phyloP scores from a whole-genome alignment of 1,284 basidiomycete species.

The Rhodotorula sp. region DNA sequence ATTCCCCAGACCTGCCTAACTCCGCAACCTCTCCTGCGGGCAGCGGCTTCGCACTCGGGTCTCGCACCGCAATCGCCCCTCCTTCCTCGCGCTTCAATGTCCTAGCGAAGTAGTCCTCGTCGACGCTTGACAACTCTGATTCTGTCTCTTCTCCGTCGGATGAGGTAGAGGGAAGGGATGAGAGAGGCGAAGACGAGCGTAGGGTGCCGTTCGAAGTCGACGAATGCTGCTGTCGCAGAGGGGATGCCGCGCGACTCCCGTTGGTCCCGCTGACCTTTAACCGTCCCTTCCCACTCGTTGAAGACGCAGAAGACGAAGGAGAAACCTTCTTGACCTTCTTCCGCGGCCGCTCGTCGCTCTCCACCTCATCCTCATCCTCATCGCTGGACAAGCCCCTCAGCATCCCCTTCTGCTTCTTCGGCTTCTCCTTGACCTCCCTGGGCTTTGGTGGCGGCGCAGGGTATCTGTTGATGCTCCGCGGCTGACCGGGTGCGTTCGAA shows the following conservation, averaged over 20 bases:
- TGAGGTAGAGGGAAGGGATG: background rate
- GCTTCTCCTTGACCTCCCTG: background rate
- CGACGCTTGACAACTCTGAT: slow-evolving; percentile 19
- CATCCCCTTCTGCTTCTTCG: background rate
- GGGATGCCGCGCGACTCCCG: background rate
- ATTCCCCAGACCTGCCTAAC: slow-evolving; percentile 16
- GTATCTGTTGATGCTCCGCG: background rate
- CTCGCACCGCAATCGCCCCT: slow-evolving; percentile 3
- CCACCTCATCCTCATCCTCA: background rate
- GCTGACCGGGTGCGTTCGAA: background rate
- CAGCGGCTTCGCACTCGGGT: background rate
- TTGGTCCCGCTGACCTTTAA: no score
- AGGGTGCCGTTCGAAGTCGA: background rate
- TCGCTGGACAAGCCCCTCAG: background rate
- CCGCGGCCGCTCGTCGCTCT: background rate
- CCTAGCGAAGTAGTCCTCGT: slow-evolving; percentile 24
- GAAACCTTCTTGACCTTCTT: background rate
- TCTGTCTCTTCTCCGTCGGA: slow-evolving; percentile 6
- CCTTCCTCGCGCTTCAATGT: slow-evolving; percentile 9
- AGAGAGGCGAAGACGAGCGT: background rate
- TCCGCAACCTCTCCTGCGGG: background rate
- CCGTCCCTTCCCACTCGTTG: no score
- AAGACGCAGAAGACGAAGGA: no score
- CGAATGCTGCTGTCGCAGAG: background rate
- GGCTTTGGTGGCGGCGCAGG: background rate